Percentiles rank a stretch among this genome's conserved stretches.
phyloP scores from a whole-genome alignment of 225 moss, liverwort and hornwort genomes.

The Polytrichum commune region DNA sequence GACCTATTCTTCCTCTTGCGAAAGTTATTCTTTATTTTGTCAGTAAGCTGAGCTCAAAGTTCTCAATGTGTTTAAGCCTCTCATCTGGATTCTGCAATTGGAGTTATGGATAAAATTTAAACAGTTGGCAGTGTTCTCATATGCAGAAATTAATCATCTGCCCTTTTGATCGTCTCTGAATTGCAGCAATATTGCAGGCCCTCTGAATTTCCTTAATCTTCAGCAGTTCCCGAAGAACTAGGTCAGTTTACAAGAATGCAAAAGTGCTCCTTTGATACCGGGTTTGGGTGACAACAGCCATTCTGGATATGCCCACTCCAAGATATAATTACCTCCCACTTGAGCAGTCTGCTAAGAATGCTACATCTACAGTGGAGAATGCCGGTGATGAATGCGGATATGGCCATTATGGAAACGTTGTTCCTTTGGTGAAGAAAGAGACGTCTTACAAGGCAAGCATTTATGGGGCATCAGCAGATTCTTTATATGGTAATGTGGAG shows the following conservation, averaged over 20 bases:
- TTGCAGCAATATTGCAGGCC: too few relatives aligned
- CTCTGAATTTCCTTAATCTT: neutral
- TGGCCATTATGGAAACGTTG: conserved; percentile 7
- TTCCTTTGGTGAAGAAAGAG: conserved; percentile 4
- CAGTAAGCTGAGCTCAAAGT: too few relatives aligned
- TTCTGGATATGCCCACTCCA: conserved; percentile 50
- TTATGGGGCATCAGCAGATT: conserved; percentile 8
- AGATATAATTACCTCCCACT: conserved; percentile 36
- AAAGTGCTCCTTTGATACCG: conserved; percentile 29
- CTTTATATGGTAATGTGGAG: conserved; percentile 1
- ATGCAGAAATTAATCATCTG: neutral
- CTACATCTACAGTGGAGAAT: conserved; percentile 2
- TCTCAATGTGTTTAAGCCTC: neutral
- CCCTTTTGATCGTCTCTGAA: neutral
- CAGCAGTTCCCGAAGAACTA: neutral
- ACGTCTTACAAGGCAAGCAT: neutral
- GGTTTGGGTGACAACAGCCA: conserved; percentile 28
- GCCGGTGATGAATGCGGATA: conserved; percentile 7
- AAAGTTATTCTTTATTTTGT: too few relatives aligned
- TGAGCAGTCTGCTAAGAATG: conserved; percentile 12
- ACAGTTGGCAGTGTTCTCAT: neutral
- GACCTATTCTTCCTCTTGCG: too few relatives aligned
- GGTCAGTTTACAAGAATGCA: conserved; percentile 35
- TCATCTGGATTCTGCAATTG: neutral
- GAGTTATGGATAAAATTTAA: neutral